Evolutionary conservation across 1,139 yeast genomes (phyloP).

Genomic region (Lodderomyces parapsilosis): DNA sequence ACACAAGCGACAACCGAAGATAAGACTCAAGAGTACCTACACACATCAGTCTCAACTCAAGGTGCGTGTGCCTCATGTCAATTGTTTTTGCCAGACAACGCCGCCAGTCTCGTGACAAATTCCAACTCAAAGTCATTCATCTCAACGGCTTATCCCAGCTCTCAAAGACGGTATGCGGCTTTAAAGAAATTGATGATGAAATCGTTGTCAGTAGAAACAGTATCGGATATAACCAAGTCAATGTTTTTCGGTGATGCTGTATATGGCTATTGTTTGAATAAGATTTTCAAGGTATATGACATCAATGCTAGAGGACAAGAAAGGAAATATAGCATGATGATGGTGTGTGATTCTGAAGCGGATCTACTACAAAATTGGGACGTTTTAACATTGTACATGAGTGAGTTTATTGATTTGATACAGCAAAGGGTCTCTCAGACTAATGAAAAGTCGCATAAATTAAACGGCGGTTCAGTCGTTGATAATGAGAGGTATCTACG

Average conservation of each 20-base stretch:
- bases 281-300: conserved; percentile 69
- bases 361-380: conserved; percentile 59
- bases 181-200: conserved; percentile 62
- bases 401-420: conserved; percentile 49
- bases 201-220: conserved; percentile 70
- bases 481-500: conserved; percentile 57
- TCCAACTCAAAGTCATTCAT: conserved; percentile 17
- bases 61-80: conserved; percentile 54
- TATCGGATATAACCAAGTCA: conserved; percentile 64
- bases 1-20: conserved; percentile 44
- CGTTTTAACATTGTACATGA: conserved; percentile 49
- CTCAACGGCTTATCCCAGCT: conserved; percentile 67
- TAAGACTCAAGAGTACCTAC: conserved; percentile 14
- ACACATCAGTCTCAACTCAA: conserved; percentile 34
- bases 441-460: conserved; percentile 9
- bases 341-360: conserved; percentile 58
- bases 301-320: conserved; percentile 77
- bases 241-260: conserved; percentile 68
- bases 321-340: conserved; percentile 65
- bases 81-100: conserved; percentile 44
- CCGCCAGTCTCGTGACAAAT: conserved; percentile 28
- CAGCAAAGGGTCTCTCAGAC: conserved; percentile 41
- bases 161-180: conserved; percentile 51
- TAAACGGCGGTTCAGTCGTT: conserved; percentile 17
- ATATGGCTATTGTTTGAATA: conserved; percentile 66